These are phyloP conservation scores for Colletotrichum sp. DNA, from an alignment of 2,329 filamentous ascomycete genomes.

Conservation along the genomic window DNA sequence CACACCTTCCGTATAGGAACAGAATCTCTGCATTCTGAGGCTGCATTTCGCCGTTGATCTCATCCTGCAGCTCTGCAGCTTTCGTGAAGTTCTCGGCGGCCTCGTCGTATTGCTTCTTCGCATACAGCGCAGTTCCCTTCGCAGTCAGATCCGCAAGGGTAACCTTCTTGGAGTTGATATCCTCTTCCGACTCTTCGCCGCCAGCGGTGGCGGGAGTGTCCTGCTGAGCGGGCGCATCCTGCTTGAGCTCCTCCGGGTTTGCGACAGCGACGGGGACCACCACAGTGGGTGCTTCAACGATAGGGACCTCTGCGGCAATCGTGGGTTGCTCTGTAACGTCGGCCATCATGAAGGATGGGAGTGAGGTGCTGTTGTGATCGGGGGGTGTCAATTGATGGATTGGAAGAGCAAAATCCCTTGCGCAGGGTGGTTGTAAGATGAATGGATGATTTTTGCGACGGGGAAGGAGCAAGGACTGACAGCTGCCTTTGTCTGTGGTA, in stretches of 20 bases:
- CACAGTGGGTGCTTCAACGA: slow-evolving; percentile 7
- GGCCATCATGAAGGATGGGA: slow-evolving; percentile 26
- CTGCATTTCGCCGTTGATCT: slow-evolving; percentile 90
- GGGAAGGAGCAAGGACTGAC: neutral
- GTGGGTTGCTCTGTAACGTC: slow-evolving; percentile 32
- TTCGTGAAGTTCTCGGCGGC: slow-evolving; percentile 88
- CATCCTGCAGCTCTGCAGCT: slow-evolving; percentile 87
- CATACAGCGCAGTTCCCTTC: slow-evolving; percentile 83
- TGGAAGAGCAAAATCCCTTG: neutral
- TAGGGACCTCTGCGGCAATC: slow-evolving; percentile 18
- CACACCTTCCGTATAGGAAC: slow-evolving; percentile 90
- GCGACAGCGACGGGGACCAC: slow-evolving; percentile 30
- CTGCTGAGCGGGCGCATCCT: slow-evolving; percentile 12
- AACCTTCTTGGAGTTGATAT: slow-evolving; percentile 59
- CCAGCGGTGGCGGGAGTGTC: slow-evolving; percentile 4
- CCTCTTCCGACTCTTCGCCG: slow-evolving; percentile 40
- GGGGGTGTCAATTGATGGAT: neutral
- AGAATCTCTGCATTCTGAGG: slow-evolving; percentile 92
- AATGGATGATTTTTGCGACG: neutral
- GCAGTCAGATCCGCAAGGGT: slow-evolving; percentile 79
- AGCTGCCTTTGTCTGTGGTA: slow-evolving; percentile 8
- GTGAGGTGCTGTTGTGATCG: neutral
- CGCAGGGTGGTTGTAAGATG: neutral
- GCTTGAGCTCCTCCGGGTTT: slow-evolving; percentile 13
- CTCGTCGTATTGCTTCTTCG: slow-evolving; percentile 84